phyloP scores from a whole-genome alignment of 805 yeast species.

The Diddensiella transvaalensis region DNA sequence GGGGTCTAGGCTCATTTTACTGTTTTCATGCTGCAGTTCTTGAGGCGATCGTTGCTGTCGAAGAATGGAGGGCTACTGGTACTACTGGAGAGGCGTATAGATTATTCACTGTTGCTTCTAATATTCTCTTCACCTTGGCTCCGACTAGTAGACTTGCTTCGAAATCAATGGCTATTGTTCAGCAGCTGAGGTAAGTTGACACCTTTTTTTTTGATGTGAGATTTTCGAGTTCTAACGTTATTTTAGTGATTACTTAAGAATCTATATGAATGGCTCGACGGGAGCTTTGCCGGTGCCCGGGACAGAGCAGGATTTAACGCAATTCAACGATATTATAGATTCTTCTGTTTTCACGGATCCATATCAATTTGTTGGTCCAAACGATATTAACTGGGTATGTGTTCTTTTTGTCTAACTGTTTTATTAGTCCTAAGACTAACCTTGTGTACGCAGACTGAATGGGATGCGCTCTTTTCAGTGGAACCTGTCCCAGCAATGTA shows the following conservation, averaged over 20 bases:
- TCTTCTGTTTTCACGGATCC: constrained; percentile 9
- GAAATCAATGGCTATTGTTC: constrained; percentile 2
- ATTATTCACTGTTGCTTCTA: neutral
- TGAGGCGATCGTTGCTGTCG: constrained; percentile 13
- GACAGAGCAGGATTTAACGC: neutral
- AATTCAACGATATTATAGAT: neutral
- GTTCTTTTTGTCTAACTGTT: neutral
- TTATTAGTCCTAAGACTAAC: neutral
- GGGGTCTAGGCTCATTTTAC: constrained; percentile 14
- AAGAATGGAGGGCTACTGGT: neutral
- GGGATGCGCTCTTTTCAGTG: too few species aligned
- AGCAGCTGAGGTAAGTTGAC: neutral
- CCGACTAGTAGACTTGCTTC: constrained; percentile 6
- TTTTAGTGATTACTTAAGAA: too few species aligned
- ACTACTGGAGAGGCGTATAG: neutral
- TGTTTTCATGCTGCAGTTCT: constrained; percentile 15
- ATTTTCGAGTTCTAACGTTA: too few species aligned
- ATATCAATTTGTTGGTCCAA: constrained; percentile 10
- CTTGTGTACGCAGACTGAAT: neutral
- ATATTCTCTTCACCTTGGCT: neutral
- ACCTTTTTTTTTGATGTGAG: constrained; percentile 5
- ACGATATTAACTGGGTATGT: constrained; percentile 6
- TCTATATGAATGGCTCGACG: neutral
- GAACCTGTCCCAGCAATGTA: too few species aligned
- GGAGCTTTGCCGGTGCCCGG: neutral